These are phyloP conservation scores for Apium graveolens DNA, from an alignment of 129 eudicot species.

Conservation along the genomic window DNA sequence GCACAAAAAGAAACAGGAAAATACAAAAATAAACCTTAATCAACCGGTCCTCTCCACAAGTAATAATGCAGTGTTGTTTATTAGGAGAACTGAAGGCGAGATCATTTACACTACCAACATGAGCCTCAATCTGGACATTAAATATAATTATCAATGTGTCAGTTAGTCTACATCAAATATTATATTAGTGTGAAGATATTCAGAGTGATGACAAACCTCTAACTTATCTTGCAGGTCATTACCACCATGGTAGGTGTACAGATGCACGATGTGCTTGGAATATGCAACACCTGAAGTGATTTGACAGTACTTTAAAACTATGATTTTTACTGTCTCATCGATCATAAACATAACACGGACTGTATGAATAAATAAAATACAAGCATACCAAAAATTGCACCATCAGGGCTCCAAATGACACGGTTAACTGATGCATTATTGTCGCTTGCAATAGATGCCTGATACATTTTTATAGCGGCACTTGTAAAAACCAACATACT, in stretches of 20 bases:
- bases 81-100: conserved; percentile 75
- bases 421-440: conserved; percentile 61
- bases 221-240: conserved; percentile 59
- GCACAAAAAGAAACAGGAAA: conserved; percentile 10
- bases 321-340: not conserved
- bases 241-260: conserved; percentile 56
- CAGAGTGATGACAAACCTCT: conserved; percentile 49
- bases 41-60: conserved; percentile 84
- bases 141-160: not conserved
- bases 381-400: conserved; percentile 54
- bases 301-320: not conserved
- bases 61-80: conserved; percentile 57
- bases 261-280: conserved; percentile 75
- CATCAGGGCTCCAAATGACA: conserved; percentile 81
- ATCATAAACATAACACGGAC: not conserved
- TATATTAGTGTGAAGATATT: not conserved
- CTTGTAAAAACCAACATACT: not conserved
- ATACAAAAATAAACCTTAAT: conserved; percentile 53
- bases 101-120: conserved; percentile 73
- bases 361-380: not conserved
- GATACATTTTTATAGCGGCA: conserved; percentile 7
- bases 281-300: conserved; percentile 64
- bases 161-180: conserved; percentile 1
- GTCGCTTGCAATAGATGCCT: conserved; percentile 61
- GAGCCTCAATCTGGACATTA: conserved; percentile 69